Percentiles rank a stretch among this genome's conserved stretches.
Evolutionary conservation across 352 stramenopile species (phyloP).

Genomic region (Phytopythium helicoides): DNA sequence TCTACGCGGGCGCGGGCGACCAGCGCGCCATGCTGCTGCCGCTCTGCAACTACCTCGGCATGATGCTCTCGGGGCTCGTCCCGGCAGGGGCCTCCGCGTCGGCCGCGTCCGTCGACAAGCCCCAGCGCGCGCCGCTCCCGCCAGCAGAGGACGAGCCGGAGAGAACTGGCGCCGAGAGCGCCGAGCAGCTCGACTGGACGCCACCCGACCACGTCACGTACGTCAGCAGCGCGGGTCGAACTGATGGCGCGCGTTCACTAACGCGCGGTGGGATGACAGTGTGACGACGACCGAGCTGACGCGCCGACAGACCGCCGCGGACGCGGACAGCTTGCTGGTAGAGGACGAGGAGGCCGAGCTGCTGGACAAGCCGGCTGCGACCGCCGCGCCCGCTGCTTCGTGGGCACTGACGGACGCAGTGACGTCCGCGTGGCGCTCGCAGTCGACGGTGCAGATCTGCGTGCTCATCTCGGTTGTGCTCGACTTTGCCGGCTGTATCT

Average conservation of each 20-base stretch:
- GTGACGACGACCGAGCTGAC: constrained; percentile 30
- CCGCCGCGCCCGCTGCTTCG: constrained; percentile 10
- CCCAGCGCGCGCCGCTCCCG: no score
- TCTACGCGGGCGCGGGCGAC: constrained; percentile 80
- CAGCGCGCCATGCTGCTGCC: constrained; percentile 85
- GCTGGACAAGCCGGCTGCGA: constrained; percentile 15
- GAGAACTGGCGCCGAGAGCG: constrained; percentile 5
- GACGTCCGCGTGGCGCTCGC: constrained; percentile 35
- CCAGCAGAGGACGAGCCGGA: constrained; percentile 14
- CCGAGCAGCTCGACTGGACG: background rate
- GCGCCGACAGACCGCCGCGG: constrained; percentile 23
- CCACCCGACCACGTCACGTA: background rate
- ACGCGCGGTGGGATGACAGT: background rate
- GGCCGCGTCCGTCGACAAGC: constrained; percentile 1
- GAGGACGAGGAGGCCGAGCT: constrained; percentile 9
- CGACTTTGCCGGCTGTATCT: constrained; percentile 83
- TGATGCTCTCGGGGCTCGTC: constrained; percentile 81
- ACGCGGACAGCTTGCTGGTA: constrained; percentile 9
- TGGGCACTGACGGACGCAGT: constrained; percentile 10
- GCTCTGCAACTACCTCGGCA: constrained; percentile 85
- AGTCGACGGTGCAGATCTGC: constrained; percentile 61
- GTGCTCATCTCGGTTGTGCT: constrained; percentile 68
- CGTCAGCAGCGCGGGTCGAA: background rate
- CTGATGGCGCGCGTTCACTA: constrained; percentile 1
- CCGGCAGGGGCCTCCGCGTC: constrained; percentile 16